Evolutionary conservation across 805 yeast genomes (phyloP).

Genomic region (Cyberlindnera euphorbiiphila): DNA sequence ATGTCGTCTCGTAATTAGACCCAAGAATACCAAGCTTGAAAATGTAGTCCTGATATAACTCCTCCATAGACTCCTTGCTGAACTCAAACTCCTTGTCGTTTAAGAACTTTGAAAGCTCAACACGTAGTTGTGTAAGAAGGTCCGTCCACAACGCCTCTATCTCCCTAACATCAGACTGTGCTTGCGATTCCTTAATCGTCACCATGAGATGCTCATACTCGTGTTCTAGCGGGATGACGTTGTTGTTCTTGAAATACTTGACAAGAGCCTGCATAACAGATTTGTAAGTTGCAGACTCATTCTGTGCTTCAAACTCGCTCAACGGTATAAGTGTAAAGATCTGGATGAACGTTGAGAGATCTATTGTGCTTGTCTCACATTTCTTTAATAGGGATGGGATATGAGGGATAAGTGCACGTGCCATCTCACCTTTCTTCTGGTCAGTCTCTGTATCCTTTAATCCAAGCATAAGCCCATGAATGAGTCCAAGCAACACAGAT

Average conservation of each 20-base stretch:
- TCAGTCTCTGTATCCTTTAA: slow-evolving; percentile 7
- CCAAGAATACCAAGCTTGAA: slow-evolving; percentile 22
- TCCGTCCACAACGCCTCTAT: slow-evolving; percentile 9
- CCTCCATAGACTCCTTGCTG: slow-evolving; percentile 8
- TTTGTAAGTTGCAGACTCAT: slow-evolving; percentile 16
- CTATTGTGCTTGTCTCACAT: slow-evolving; percentile 13
- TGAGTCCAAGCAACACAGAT: slow-evolving; percentile 33
- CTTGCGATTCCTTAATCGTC: slow-evolving; percentile 1
- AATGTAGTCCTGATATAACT: slow-evolving; percentile 19
- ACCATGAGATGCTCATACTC: slow-evolving; percentile 15
- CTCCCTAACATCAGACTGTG: slow-evolving; percentile 12
- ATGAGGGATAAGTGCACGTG: slow-evolving; percentile 6
- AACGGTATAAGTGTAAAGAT: slow-evolving; percentile 17
- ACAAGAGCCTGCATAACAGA: slow-evolving; percentile 10
- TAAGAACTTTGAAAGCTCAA: slow-evolving; percentile 17
- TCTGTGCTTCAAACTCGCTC: slow-evolving; percentile 23
- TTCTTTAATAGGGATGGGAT: slow-evolving; percentile 15
- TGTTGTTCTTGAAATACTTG: slow-evolving; percentile 22
- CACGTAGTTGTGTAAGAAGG: slow-evolving; percentile 14
- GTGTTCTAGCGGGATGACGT: slow-evolving; percentile 9
- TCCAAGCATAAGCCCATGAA: slow-evolving; percentile 35
- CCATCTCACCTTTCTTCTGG: slow-evolving; percentile 9
- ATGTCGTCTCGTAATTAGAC: slow-evolving; percentile 9
- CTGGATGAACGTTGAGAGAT: slow-evolving; percentile 16
- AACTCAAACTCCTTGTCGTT: slow-evolving; percentile 13